phyloP scores from a whole-genome alignment of 2,329 filamentous ascomycete genomes.

The Pseudocercospora crystallina region DNA sequence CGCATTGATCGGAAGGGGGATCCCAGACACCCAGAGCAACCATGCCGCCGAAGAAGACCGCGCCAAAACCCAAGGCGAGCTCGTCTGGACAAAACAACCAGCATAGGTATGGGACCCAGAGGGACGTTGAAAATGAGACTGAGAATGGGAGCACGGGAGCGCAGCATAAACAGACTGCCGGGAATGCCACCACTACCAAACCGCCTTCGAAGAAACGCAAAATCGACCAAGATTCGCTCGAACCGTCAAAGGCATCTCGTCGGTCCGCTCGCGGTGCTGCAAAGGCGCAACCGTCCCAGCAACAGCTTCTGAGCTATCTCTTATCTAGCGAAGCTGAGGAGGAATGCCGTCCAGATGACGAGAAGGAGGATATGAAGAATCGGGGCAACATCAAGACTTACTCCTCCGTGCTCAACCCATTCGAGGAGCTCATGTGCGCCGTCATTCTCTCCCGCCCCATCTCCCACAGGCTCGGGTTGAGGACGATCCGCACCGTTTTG shows the following conservation, averaged over 20 bases:
- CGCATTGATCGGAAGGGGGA: too few relatives aligned
- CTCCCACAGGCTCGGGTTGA: slow-evolving; percentile 44
- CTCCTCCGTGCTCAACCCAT: slow-evolving; percentile 38
- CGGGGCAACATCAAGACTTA: slow-evolving; percentile 34
- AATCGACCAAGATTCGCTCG: slow-evolving; percentile 26
- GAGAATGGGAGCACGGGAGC: too few relatives aligned
- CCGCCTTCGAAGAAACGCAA: slow-evolving; percentile 12
- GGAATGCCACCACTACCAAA: too few relatives aligned
- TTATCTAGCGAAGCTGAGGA: slow-evolving; percentile 33
- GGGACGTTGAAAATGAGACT: too few relatives aligned
- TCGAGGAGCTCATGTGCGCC: slow-evolving; percentile 48
- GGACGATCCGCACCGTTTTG: slow-evolving; percentile 46
- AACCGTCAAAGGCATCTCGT: slow-evolving; percentile 31
- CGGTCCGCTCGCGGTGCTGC: slow-evolving; percentile 29
- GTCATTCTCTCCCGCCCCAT: slow-evolving; percentile 47
- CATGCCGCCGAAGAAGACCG: too few relatives aligned
- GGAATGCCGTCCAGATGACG: slow-evolving; percentile 36
- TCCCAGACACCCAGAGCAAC: too few relatives aligned
- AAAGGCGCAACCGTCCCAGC: slow-evolving; percentile 24
- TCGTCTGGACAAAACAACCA: too few relatives aligned
- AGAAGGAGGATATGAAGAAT: slow-evolving; percentile 31
- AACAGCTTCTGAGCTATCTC: slow-evolving; percentile 37
- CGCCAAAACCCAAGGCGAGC: too few relatives aligned
- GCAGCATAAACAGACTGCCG: too few relatives aligned
- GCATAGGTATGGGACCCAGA: too few relatives aligned